Conservation (phyloP, 78 protist genomes). For the Planoprotostelium fungivorum region DNA sequence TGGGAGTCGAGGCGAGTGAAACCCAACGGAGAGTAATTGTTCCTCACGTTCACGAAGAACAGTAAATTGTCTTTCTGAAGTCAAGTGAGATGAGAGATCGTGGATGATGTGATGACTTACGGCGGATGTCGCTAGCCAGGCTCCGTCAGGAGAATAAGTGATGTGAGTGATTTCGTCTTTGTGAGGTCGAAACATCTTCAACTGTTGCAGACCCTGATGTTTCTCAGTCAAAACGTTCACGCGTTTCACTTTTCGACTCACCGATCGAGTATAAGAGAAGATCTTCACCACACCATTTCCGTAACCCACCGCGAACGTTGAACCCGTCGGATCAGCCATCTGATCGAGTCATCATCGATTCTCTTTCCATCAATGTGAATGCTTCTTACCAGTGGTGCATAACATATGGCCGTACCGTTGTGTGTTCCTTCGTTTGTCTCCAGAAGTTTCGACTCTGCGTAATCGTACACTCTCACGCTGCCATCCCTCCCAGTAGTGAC, state of each 20-base stretch:
- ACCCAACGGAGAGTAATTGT: conserved; percentile 21
- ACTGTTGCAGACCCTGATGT: background rate
- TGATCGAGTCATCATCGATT: too few relatives aligned
- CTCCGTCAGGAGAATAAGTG: conserved; percentile 2
- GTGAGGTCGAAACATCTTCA: conserved; percentile 57
- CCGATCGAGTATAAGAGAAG: background rate
- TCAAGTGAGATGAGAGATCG: too few relatives aligned
- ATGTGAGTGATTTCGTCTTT: background rate
- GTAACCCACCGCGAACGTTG: conserved; percentile 33
- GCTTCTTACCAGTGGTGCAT: conserved; percentile 15
- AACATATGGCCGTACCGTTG: background rate
- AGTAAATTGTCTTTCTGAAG: conserved; percentile 26
- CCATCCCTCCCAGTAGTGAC: conserved; percentile 57
- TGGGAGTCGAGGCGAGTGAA: background rate
- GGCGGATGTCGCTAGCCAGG: conserved; percentile 32
- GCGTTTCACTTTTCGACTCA: background rate
- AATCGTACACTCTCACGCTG: conserved; percentile 34
- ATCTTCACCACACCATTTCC: conserved; percentile 22
- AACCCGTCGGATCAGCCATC: conserved; percentile 8
- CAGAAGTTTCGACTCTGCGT: background rate
- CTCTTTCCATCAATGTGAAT: background rate
- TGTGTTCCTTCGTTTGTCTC: too few relatives aligned
- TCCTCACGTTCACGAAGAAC: background rate
- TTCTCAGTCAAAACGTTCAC: background rate
- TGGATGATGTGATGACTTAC: too few relatives aligned